Evolutionary conservation across 805 yeast genomes (phyloP), one percentile per base, ranked within the genome.

Genomic region (Spathaspora hagerdaliae): DNA sequence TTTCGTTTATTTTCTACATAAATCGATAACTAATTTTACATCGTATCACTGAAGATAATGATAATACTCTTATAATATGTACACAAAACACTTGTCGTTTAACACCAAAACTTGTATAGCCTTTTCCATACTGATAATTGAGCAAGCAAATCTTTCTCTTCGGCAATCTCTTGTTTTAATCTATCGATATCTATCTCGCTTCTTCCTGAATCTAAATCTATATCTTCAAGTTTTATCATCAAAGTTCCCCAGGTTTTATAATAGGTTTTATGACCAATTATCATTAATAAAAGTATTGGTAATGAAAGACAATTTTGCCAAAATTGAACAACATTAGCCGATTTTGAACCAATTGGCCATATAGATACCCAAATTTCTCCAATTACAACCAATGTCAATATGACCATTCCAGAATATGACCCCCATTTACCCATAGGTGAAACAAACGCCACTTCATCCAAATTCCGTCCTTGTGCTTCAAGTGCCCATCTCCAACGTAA

Each of bases 261-360:
- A 43, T 50, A 52, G 41, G 67, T 60, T 53, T 73, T 76, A 63
- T 77, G 77, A 13, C 63, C 64, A 31, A 70, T 39, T 61, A 72
- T 75, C 46, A 79, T 64, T 1, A 71, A 53, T 32, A 80, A 48
- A 63, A 76, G 68, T 32, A 74, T 67, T 13, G 74, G 69, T 37
- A 75, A 63, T 34, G 79, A 76, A 48, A 78, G 58, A 62, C 81
- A 79, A 47, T 73, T 63, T 56, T 78, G 68, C 69, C 81, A 78
- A 62, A 80, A 80, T 5, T 59, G 60, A 31, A 53, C 56, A 9
- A 69, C 74, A 47, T 44, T 60, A 48, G 55, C 57, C n/a, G 52
- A 42, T 1, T 46, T 37, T 5, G 33, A 51, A 19, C 63, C 69
- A 39, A 63, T 59, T 34, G 75, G 75, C 58, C 58, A 70, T 43